Percentiles rank a stretch among this genome's conserved stretches.
phyloP scores from a whole-genome alignment of 257 asterid species.

The Ehretia macrophylla region DNA sequence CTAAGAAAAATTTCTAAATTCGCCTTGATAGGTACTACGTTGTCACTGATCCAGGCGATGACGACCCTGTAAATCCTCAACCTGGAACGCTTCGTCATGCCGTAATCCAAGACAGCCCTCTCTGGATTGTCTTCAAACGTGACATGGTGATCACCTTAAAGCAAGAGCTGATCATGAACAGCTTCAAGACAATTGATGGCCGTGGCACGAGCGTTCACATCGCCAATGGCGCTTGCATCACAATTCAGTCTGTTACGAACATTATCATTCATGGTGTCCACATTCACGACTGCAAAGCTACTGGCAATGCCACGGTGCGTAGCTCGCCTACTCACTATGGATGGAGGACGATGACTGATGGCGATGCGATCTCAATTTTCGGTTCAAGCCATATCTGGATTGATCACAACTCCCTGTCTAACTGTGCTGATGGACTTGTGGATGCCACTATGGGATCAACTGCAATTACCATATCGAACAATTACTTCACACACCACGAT shows the following conservation, averaged over 20 bases:
- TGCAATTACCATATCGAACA: constrained; percentile 48
- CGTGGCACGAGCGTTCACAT: constrained; percentile 48
- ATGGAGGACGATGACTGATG: constrained; percentile 38
- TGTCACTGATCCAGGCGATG: constrained; percentile 36
- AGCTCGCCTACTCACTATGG: constrained; percentile 40
- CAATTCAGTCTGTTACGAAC: constrained; percentile 34
- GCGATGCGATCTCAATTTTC: constrained; percentile 44
- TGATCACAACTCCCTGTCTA: constrained; percentile 43
- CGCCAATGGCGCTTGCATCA: constrained; percentile 44
- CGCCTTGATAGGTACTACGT: too few relatives aligned
- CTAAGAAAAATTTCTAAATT: too few relatives aligned
- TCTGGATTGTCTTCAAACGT: constrained; percentile 46
- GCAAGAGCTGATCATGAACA: constrained; percentile 44
- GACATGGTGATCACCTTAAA: constrained; percentile 46
- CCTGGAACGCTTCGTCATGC: constrained; percentile 50
- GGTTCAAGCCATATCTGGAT: constrained; percentile 43
- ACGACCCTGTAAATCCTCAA: constrained; percentile 40
- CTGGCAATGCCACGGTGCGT: constrained; percentile 48
- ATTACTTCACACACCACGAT: constrained; percentile 42
- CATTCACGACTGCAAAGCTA: constrained; percentile 43
- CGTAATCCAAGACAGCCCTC: constrained; percentile 37
- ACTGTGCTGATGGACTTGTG: constrained; percentile 42
- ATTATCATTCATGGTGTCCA: constrained; percentile 44
- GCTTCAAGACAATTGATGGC: constrained; percentile 51
- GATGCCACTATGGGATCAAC: constrained; percentile 54